phyloP scores from a whole-genome alignment of 129 eudicot species.

The Artemisia annua region DNA sequence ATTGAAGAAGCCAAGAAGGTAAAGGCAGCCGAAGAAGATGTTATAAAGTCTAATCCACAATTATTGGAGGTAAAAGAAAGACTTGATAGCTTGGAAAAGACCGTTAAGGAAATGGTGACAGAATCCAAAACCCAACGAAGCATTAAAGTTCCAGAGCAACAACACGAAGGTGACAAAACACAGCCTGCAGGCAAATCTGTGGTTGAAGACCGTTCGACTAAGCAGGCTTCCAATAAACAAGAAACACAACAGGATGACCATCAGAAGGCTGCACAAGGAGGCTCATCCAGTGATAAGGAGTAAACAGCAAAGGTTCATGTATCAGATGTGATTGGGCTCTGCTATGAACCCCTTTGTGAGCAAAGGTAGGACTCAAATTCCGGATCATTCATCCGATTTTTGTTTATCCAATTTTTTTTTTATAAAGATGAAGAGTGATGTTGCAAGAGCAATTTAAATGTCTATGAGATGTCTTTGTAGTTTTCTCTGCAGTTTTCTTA shows the following conservation, averaged over 20 bases:
- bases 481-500: too few relatives aligned
- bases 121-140: conserved; percentile 49
- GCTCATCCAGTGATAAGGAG: conserved; percentile 2
- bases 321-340: background rate
- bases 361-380: background rate
- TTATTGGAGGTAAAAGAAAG: conserved; percentile 75
- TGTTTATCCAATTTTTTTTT: too few relatives aligned
- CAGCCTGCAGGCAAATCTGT: conserved; percentile 10
- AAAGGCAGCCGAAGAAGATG: conserved; percentile 44
- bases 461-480: too few relatives aligned
- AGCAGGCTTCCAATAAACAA: conserved; percentile 15
- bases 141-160: conserved; percentile 13
- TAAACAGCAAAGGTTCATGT: conserved; percentile 1
- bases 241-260: background rate
- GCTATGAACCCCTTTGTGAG: background rate
- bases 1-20: conserved; percentile 56
- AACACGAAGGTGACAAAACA: conserved; percentile 11
- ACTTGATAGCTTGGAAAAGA: conserved; percentile 62
- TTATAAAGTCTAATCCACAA: conserved; percentile 45
- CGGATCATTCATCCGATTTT: too few relatives aligned
- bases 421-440: too few relatives aligned
- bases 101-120: conserved; percentile 55
- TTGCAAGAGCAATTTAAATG: too few relatives aligned
- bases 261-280: conserved; percentile 15
- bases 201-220: background rate